Percentiles rank a stretch among this genome's conserved stretches.
These are phyloP conservation scores for Amanita jacksonii DNA, from an alignment of 768 basidiomycete species.

Conservation along the genomic window DNA sequence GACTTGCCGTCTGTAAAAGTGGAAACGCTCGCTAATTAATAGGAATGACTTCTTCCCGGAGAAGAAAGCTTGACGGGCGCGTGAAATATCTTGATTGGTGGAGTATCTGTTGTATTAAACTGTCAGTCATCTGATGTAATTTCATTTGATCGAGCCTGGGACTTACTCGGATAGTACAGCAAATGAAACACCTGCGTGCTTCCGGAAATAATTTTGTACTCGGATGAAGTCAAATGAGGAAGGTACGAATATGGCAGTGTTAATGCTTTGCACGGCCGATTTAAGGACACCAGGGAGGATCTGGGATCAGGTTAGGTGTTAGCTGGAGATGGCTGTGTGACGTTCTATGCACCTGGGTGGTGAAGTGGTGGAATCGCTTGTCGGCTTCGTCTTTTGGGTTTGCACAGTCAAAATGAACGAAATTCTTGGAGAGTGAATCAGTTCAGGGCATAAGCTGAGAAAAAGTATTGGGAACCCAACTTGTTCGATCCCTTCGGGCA, in stretches of 20 bases:
- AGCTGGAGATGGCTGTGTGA: neutral
- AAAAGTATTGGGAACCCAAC: slow-evolving; percentile 26
- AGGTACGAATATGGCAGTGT: slow-evolving; percentile 84
- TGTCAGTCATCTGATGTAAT: neutral
- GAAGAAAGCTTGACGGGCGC: slow-evolving; percentile 91
- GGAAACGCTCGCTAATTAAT: slow-evolving; percentile 93
- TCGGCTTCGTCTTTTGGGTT: slow-evolving; percentile 76
- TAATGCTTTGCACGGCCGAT: slow-evolving; percentile 88
- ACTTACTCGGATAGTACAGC: slow-evolving; percentile 84
- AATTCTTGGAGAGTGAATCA: slow-evolving; percentile 36
- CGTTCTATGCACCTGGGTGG: slow-evolving; percentile 51
- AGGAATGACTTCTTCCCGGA: slow-evolving; percentile 78
- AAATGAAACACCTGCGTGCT: slow-evolving; percentile 59
- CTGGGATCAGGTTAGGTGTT: slow-evolving; percentile 25
- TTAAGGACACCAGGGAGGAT: slow-evolving; percentile 75
- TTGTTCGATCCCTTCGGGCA: slow-evolving; percentile 80
- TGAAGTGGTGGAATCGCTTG: slow-evolving; percentile 81
- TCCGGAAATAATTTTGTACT: slow-evolving; percentile 78
- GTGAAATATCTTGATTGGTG: slow-evolving; percentile 87
- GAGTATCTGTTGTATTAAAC: slow-evolving; percentile 68
- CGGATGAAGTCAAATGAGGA: slow-evolving; percentile 96
- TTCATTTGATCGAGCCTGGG: no score
- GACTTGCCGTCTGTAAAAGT: slow-evolving; percentile 84
- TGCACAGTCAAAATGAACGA: slow-evolving; percentile 62
- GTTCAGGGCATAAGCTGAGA: neutral